Evolutionary conservation across 2,329 filamentous ascomycete species (phyloP), one percentile per base, ranked within the genome.

Genomic region (Xylariaceae sp.): DNA sequence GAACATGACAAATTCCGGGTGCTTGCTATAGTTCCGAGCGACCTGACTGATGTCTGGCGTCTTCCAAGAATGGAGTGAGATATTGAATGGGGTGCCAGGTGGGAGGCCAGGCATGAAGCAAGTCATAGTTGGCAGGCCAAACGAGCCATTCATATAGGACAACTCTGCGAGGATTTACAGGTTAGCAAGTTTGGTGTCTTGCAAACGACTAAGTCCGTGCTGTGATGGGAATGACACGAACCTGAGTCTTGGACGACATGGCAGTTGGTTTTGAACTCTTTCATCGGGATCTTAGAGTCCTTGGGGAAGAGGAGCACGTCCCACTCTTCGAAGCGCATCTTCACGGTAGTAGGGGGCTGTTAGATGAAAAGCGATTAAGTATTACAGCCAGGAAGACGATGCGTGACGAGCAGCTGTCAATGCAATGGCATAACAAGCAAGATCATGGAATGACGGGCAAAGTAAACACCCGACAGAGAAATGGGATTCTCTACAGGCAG

Each of bases 251-350:
- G 76, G n/a, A 86, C 81, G 37, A 88, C 84, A 71, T 88, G 88
- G 72, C 89, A 95, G 62, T 84, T 80, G 6, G 89, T 90, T 70
- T 86, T 87, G 79, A 94, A 96, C 74, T 95, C 91, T 73, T 90
- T 89, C 57, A 92, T 74, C 0, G 91, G 91, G 10, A 88, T 72
- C 67, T 85, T 86, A 67, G 80, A 85, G 62, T 82, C 80, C 62
- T 73, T 74, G 0, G 89, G 87, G 71, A 95, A 95, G 62, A 95
- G 78, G 49, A 95, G 83, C 57, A 94, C 82, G 69, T 96, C 91
- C 91, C 90, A 95, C 69, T 90, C 86, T 67, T 90, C 83, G 79
- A 88, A 95, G 60, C 90, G 86, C 91, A 96, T 95, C 63, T 67
- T 80, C 73, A 56, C 59, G 34, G 60, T 18, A 30, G 23, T 30